Evolutionary conservation across 768 basidiomycete species (phyloP), one percentile per base, ranked within the genome.

Genomic region (Amanita polypyramis): DNA sequence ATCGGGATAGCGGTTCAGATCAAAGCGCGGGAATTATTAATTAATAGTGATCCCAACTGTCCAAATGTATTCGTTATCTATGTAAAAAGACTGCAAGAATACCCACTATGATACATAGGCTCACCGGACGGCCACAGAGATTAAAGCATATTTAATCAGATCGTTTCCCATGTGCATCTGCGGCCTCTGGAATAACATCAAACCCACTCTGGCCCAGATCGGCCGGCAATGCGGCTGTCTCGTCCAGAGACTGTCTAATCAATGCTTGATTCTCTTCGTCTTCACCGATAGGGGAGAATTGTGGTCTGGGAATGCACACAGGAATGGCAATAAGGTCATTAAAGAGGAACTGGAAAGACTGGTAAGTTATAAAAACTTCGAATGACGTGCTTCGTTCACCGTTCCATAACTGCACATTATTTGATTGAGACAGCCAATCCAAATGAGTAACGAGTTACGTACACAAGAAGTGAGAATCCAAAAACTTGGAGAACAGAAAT

Each of bases 381-480:
- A 50, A 43, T 51, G 46, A 49, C 20, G 47, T 40, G 46, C 56
- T 45, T 45, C 48, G 65, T 70, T 61, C 53, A 88, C 85, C 59
- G 91, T 94, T 60, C 91, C 91, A 62, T 94, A 94, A 50, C 87
- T 90, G 54, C 46, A 35, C 39, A 45, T 41, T 41, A 45, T 41
- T 38, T 14, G 34, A 53, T 30, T 47, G 27, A 41, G 29, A 42
- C 43, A 8, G 34, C 35, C 19, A 42, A 14, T 25, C 20, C 8
- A 6, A 14, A n/a, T 17, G 44, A 47, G 14, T 44, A 33, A 36
- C 39, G 48, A 51, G 51, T 21, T 35, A 77, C 87, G 69, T 70
- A 95, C 80, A 98, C 94, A 50, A 99, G 74, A 38, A 97, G 65
- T 5, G 73, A 79, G 63, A 99, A 99, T 2, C 92, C 91, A 15